Percentiles rank a stretch among this genome's conserved stretches.
phyloP scores from a whole-genome alignment of 2,329 filamentous ascomycete genomes.

The Phaeosphaeriaceae sp. region DNA sequence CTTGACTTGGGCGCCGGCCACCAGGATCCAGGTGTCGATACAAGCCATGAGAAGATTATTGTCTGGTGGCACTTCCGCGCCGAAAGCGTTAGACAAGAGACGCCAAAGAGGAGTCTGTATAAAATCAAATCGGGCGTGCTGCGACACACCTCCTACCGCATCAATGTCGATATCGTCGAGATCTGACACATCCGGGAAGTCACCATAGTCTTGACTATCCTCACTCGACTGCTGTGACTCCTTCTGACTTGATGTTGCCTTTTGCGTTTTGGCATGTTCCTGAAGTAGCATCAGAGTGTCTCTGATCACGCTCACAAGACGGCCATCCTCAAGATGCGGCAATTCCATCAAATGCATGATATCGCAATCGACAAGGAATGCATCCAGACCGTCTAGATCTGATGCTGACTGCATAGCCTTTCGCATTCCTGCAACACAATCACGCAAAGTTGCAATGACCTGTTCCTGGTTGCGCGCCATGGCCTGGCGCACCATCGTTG shows the following conservation, averaged over 20 bases:
- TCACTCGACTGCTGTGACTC: conserved; percentile 53
- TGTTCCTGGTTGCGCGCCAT: conserved; percentile 65
- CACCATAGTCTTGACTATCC: conserved; percentile 71
- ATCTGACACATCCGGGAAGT: conserved; percentile 63
- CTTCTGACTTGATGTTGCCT: conserved; percentile 22
- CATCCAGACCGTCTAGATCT: conserved; percentile 50
- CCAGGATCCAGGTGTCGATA: conserved; percentile 62
- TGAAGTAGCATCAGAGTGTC: conserved; percentile 59
- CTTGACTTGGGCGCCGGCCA: conserved; percentile 57
- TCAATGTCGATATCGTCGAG: conserved; percentile 40
- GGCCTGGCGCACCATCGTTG: conserved; percentile 57
- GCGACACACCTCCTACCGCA: not conserved
- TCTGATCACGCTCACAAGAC: conserved; percentile 54
- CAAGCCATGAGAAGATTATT: conserved; percentile 60
- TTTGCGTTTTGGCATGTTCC: conserved; percentile 43
- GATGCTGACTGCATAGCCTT: conserved; percentile 54
- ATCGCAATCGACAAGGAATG: conserved; percentile 54
- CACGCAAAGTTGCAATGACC: conserved; percentile 62
- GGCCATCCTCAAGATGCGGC: conserved; percentile 57
- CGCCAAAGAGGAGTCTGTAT: conserved; percentile 59
- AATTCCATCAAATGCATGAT: conserved; percentile 58
- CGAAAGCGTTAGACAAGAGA: conserved; percentile 67
- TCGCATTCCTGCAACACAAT: conserved; percentile 60
- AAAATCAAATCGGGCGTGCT: conserved; percentile 42
- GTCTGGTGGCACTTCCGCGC: conserved; percentile 61